Evolutionary conservation across 352 stramenopile genomes (phyloP).

Genomic region (Phytophthora agathidicida): DNA sequence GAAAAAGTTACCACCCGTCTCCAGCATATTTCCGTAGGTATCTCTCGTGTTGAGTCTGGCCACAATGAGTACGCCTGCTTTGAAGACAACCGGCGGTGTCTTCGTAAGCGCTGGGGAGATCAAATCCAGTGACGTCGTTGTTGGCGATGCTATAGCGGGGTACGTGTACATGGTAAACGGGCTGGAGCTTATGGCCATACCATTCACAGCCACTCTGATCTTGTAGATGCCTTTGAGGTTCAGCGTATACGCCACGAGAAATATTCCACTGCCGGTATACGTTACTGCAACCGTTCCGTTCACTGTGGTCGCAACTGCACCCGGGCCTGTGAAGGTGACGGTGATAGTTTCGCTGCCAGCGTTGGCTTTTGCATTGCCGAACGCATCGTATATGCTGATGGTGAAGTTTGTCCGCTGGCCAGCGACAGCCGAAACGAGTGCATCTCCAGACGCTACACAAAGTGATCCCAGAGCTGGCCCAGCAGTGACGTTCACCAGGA

Average conservation of each 20-base stretch:
- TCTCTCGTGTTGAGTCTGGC: conserved; percentile 55
- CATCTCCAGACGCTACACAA: conserved; percentile 47
- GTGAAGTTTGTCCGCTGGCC: conserved; percentile 55
- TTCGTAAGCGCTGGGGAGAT: conserved; percentile 32
- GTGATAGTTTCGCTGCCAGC: conserved; percentile 50
- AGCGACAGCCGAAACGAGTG: conserved; percentile 60
- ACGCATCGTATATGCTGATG: conserved; percentile 59
- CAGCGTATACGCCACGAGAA: conserved; percentile 50
- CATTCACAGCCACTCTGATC: conserved; percentile 51
- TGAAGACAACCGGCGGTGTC: conserved; percentile 30
- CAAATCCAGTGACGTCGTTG: conserved; percentile 61
- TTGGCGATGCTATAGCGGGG: conserved; percentile 41
- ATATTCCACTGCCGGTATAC: conserved; percentile 46
- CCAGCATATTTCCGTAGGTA: conserved; percentile 50
- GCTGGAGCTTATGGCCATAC: conserved; percentile 42
- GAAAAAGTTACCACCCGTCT: conserved; percentile 59
- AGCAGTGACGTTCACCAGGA: conserved; percentile 50
- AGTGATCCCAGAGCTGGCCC: conserved; percentile 53
- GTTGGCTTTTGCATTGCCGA: conserved; percentile 69
- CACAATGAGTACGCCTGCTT: conserved; percentile 42
- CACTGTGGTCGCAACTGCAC: conserved; percentile 23
- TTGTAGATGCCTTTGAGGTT: conserved; percentile 50
- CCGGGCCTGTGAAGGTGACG: conserved; percentile 44
- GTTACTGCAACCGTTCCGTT: conserved; percentile 30
- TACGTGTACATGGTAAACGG: conserved; percentile 71